phyloP scores from a whole-genome alignment of 768 basidiomycete genomes.

The Boletus insuetus region DNA sequence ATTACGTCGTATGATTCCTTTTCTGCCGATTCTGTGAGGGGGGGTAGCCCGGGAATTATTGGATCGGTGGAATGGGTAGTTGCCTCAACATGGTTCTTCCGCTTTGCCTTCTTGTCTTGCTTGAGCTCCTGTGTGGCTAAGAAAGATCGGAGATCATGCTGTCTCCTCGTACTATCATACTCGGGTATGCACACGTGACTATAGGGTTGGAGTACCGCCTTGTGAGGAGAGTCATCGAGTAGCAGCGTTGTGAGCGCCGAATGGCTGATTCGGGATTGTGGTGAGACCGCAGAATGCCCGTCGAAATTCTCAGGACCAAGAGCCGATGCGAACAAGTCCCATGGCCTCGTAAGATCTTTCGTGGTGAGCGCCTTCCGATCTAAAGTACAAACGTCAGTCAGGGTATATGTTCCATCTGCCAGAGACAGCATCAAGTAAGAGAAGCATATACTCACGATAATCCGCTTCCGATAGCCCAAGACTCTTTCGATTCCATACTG shows the following conservation, averaged over 20 bases:
- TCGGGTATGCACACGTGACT: constrained; percentile 79
- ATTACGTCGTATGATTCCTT: constrained; percentile 46
- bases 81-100: neutral
- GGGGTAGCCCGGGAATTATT: neutral
- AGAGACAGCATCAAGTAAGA: neutral
- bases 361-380: constrained; percentile 43
- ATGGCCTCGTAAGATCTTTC: constrained; percentile 75
- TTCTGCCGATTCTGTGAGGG: neutral
- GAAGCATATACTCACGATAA: constrained; percentile 58
- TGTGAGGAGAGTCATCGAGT: constrained; percentile 51
- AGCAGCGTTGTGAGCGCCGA: constrained; percentile 48
- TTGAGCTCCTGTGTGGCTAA: constrained; percentile 14
- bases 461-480: constrained; percentile 59
- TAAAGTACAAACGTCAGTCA: constrained; percentile 1
- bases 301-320: constrained; percentile 1
- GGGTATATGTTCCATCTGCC: neutral
- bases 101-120: constrained; percentile 6
- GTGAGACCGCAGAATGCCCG: neutral
- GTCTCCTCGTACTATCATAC: constrained; percentile 50
- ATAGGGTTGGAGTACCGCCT: constrained; percentile 69
- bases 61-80: neutral
- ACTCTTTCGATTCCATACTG: constrained; percentile 79
- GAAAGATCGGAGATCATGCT: constrained; percentile 34
- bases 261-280: constrained; percentile 24
- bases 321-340: constrained; percentile 41